Evolutionary conservation across 2,329 filamentous ascomycete genomes (phyloP), one percentile per base, ranked within the genome.

Genomic region (Chaetomiaceae sp.): DNA sequence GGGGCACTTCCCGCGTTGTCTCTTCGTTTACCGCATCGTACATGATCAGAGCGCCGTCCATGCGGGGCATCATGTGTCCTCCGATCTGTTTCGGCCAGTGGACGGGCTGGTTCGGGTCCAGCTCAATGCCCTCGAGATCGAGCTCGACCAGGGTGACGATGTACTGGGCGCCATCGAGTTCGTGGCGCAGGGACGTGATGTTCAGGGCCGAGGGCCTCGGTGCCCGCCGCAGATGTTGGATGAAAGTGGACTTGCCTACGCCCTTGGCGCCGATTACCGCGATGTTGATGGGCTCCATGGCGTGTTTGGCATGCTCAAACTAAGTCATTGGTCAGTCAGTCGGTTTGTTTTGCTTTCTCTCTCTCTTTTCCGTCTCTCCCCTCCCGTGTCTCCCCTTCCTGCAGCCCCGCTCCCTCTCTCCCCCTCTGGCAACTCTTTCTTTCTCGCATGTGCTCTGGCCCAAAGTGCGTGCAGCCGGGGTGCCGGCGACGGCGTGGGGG

Each of bases 1-100:
- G 80, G 35, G 87, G 85, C 48, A 96, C 75, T 54, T 86, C 81
- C 53, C 78, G 77, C 60, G 95, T 81, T 65, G 85, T 92, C 54
- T 84, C 81, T 60, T 82, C 78, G 65, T 87, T 86, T 68, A 83
- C 87, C 39, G 95, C 86, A 76, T 96, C 89, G 74, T 96, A 96
- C 43, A 97, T 73, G 52, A 92, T 81, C 60, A 96, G 72, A 40
- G 87, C 89, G 17, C 87, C 92, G 63, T 97, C 88, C 62, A 96
- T 79, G 35, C 77, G 79, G 44, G 89, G 88, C 53, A 88, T 76
- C 55, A 84, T 79, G 56, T 83, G 76, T 53, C 88, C 87, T 63
- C 85, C 78, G 59, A 84, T 78, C 62, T 84, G 79, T 60, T 81
- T 82, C 12, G 82, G 82, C 82, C 82, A 85, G 65, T 81, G 76